phyloP scores from a whole-genome alignment of 2,329 filamentous ascomycete species.

The Cladophialophora psammophila region DNA sequence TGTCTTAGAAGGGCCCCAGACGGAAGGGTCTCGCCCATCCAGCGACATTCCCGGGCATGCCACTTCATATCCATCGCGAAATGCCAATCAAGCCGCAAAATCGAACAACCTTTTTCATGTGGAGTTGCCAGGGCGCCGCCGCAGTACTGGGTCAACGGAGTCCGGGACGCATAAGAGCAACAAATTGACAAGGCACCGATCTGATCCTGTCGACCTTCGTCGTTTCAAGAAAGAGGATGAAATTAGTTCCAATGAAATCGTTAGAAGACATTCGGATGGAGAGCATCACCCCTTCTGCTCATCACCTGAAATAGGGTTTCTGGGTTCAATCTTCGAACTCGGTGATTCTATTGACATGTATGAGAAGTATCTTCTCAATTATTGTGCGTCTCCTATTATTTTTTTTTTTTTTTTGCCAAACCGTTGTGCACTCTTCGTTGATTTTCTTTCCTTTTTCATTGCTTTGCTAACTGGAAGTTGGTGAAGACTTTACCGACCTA shows the following conservation, averaged over 20 bases:
- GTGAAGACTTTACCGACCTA: conserved; percentile 19
- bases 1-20: conserved; percentile 13
- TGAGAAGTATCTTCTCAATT: conserved; percentile 21
- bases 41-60: conserved; percentile 8
- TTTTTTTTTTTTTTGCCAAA: too few relatives aligned
- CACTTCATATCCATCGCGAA: not conserved
- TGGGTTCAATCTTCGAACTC: conserved; percentile 16
- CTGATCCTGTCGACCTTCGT: not conserved
- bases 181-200: conserved; percentile 4
- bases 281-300: not conserved
- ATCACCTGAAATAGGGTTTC: conserved; percentile 3
- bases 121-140: conserved; percentile 5
- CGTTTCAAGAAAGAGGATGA: conserved; percentile 2
- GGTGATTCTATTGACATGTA: conserved; percentile 14
- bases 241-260: not conserved
- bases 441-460: not conserved
- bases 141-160: conserved; percentile 3
- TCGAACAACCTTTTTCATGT: not conserved
- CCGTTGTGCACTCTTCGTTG: not conserved
- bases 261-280: conserved; percentile 1
- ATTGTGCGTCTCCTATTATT: conserved; percentile 5
- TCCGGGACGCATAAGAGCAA: not conserved
- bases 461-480: not conserved
- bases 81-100: conserved; percentile 3
- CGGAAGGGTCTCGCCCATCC: conserved; percentile 5